Evolutionary conservation across 306 rosid species (phyloP).

Genomic region (Rosa rugosa): DNA sequence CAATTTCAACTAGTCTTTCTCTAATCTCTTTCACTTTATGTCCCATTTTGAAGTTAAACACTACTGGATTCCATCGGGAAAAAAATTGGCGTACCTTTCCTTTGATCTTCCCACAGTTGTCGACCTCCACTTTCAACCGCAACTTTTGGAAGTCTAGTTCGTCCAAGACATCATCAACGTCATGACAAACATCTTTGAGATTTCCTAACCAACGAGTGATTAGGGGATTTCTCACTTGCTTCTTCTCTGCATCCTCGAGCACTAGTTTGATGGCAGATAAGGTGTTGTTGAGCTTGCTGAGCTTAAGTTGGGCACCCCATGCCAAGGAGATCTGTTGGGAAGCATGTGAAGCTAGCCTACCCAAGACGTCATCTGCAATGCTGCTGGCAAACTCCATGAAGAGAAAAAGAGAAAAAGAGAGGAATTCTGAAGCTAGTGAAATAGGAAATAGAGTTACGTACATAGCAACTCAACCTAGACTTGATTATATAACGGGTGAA

Average conservation of each 20-base stretch:
- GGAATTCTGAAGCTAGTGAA: neutral
- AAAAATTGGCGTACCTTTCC: constrained; percentile 10
- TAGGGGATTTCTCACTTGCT: neutral
- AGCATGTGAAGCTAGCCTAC: neutral
- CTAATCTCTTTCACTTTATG: neutral
- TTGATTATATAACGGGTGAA: too few species aligned
- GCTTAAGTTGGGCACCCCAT: neutral
- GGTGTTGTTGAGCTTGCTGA: neutral
- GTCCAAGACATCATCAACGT: constrained; percentile 10
- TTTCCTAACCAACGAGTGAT: neutral
- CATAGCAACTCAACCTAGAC: too few species aligned
- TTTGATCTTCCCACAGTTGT: neutral
- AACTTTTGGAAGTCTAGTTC: constrained; percentile 9
- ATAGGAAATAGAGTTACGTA: too few species aligned
- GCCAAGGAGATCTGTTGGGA: neutral
- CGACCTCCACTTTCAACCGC: neutral
- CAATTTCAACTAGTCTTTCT: neutral
- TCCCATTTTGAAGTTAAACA: neutral
- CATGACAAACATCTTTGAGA: neutral
- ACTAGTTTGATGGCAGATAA: neutral
- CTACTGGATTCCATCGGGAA: constrained; percentile 11
- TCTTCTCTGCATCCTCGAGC: constrained; percentile 11
- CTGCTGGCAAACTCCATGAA: neutral
- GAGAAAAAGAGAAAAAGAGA: neutral
- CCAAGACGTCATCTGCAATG: neutral